Conservation (phyloP, 2,329 filamentous ascomycete species). For the Sphaerulina musiva region DNA sequence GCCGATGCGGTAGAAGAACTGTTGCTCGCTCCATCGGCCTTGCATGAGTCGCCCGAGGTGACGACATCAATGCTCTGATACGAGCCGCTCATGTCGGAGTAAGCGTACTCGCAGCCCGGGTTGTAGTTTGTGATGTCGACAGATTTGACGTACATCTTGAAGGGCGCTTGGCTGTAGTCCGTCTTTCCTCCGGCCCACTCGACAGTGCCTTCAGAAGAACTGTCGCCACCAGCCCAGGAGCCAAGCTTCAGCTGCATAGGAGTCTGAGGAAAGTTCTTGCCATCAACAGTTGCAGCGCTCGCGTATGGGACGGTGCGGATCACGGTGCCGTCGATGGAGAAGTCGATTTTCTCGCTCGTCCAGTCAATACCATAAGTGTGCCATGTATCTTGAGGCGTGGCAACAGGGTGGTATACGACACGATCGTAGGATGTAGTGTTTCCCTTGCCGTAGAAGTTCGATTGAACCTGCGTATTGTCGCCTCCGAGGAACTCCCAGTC, state of each 20-base stretch:
- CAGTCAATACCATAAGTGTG: conserved; percentile 70
- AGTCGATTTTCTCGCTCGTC: conserved; percentile 49
- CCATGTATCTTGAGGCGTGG: conserved; percentile 55
- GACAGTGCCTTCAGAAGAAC: conserved; percentile 52
- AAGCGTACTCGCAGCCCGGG: conserved; percentile 47
- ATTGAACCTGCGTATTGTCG: conserved; percentile 56
- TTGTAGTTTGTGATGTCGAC: conserved; percentile 49
- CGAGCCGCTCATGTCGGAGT: conserved; percentile 43
- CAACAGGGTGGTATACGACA: conserved; percentile 38
- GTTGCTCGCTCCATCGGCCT: conserved; percentile 26
- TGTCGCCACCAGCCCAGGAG: conserved; percentile 46
- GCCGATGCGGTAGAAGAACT: conserved; percentile 8
- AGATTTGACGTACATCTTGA: conserved; percentile 47
- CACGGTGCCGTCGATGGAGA: conserved; percentile 55
- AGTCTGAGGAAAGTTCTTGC: conserved; percentile 70
- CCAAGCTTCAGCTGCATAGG: conserved; percentile 60
- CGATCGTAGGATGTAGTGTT: conserved; percentile 65
- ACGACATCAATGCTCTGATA: conserved; percentile 46
- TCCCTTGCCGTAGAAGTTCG: conserved; percentile 72
- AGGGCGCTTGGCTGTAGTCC: conserved; percentile 44
- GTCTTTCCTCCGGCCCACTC: conserved; percentile 60
- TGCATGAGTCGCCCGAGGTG: conserved; percentile 29
- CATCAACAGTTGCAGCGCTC: conserved; percentile 54
- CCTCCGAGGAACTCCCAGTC: conserved; percentile 77
- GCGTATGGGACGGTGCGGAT: conserved; percentile 62